phyloP scores from a whole-genome alignment of 106 monocot genomes.

The Hemerocallis citrina region DNA sequence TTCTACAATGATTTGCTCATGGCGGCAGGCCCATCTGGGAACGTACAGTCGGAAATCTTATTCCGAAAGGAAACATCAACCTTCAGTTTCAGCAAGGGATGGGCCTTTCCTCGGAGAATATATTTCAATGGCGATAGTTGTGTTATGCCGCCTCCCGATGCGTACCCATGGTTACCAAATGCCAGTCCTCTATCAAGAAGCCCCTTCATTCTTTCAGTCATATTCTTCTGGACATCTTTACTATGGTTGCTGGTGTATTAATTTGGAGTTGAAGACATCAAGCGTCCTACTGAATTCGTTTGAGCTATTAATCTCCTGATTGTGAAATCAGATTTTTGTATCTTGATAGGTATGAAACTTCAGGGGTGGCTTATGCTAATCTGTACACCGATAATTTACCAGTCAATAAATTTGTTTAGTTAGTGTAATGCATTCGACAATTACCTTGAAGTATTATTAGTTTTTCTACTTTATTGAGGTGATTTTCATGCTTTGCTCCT shows the following conservation, averaged over 20 bases:
- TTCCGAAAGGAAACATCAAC: conserved; percentile 47
- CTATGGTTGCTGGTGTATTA: not conserved
- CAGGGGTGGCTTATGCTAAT: too few species aligned
- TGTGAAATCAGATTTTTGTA: too few species aligned
- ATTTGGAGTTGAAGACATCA: not conserved
- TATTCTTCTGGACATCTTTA: not conserved
- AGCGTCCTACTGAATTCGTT: not conserved
- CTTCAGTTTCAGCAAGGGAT: conserved; percentile 70
- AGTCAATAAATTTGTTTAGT: too few species aligned
- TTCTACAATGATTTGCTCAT: conserved; percentile 83
- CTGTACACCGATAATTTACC: too few species aligned
- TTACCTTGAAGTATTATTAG: too few species aligned
- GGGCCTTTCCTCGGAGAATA: too few species aligned
- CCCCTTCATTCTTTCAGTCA: not conserved
- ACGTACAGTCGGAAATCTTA: conserved; percentile 77
- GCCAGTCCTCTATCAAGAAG: not conserved
- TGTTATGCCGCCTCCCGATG: conserved; percentile 77
- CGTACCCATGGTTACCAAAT: too few species aligned
- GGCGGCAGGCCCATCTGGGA: conserved; percentile 67
- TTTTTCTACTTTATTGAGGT: too few species aligned
- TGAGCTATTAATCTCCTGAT: too few species aligned
- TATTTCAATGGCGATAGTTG: conserved; percentile 95
- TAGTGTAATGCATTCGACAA: too few species aligned
- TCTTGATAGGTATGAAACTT: too few species aligned
- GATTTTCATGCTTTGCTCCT: too few species aligned